Conservation (phyloP, 495 filamentous ascomycete genomes). For the Penicillium desertorum region DNA sequence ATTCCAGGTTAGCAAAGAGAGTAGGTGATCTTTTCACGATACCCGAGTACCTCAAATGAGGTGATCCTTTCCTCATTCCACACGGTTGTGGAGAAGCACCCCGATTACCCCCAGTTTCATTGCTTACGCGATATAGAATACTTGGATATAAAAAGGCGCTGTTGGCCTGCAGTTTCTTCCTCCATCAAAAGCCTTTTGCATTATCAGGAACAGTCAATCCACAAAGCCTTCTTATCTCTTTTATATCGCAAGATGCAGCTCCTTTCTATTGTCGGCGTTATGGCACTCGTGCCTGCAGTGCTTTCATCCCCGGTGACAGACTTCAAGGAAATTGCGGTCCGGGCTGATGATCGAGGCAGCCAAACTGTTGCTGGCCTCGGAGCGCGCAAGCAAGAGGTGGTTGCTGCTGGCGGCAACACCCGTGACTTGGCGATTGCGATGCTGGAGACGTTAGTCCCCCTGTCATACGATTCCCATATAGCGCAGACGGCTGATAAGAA, state of each 20-base stretch:
- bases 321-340: constrained; percentile 16
- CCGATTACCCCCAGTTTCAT: not conserved
- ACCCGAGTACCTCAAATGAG: not conserved
- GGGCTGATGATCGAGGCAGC: constrained; percentile 25
- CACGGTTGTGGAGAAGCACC: not conserved
- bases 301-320: constrained; percentile 9
- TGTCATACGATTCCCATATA: not conserved
- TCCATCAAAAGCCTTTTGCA: not conserved
- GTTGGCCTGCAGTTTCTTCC: not conserved
- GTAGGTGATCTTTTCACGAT: no score
- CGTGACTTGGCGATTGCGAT: constrained; percentile 45
- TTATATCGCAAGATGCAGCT: constrained; percentile 10
- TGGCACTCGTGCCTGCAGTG: constrained; percentile 13
- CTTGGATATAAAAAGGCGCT: constrained; percentile 1
- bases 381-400: constrained; percentile 36
- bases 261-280: constrained; percentile 5
- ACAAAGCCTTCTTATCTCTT: not conserved
- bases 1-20: no score
- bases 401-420: constrained; percentile 36
- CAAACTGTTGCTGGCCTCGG: constrained; percentile 36
- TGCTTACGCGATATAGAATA: not conserved
- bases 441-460: constrained; percentile 35
- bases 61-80: not conserved
- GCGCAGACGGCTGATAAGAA: not conserved
- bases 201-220: not conserved